phyloP scores from a whole-genome alignment of 2,329 filamentous ascomycete species.

The Sclerotinia trifoliorum region DNA sequence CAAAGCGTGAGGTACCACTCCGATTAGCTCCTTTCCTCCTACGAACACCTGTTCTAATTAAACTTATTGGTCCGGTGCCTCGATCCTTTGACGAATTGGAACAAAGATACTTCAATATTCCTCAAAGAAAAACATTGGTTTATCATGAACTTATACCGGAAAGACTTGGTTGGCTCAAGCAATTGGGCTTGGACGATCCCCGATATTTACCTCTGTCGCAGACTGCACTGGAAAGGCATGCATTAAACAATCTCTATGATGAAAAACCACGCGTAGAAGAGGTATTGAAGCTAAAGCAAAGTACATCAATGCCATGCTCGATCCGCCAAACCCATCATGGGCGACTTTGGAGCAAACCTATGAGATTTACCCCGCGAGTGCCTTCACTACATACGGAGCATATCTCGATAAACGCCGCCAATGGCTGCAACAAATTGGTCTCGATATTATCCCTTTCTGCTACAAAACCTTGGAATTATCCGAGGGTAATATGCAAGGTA shows the following conservation, averaged over 20 bases:
- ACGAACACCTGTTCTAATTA: background rate
- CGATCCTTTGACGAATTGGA: background rate
- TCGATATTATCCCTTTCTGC: background rate
- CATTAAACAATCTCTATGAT: constrained; percentile 1
- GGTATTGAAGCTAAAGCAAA: constrained; percentile 5
- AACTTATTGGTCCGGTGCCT: background rate
- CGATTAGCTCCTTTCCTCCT: background rate
- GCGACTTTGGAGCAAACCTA: background rate
- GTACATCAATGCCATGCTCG: background rate
- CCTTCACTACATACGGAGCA: background rate
- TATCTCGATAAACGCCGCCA: background rate
- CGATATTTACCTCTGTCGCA: background rate
- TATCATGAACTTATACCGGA: background rate
- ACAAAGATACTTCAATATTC: background rate
- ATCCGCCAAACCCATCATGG: background rate
- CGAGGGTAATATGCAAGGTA: constrained; percentile 7
- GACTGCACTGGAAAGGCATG: background rate
- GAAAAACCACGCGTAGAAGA: constrained; percentile 2
- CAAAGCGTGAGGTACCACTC: background rate
- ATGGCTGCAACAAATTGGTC: background rate
- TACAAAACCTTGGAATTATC: background rate
- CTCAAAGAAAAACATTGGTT: background rate
- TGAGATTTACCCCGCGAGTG: constrained; percentile 11
- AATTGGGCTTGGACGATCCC: background rate
- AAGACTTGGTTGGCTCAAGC: background rate